These are phyloP conservation scores for Ophiobolus disseminans DNA, from an alignment of 2,329 filamentous ascomycete species.

Conservation along the genomic window DNA sequence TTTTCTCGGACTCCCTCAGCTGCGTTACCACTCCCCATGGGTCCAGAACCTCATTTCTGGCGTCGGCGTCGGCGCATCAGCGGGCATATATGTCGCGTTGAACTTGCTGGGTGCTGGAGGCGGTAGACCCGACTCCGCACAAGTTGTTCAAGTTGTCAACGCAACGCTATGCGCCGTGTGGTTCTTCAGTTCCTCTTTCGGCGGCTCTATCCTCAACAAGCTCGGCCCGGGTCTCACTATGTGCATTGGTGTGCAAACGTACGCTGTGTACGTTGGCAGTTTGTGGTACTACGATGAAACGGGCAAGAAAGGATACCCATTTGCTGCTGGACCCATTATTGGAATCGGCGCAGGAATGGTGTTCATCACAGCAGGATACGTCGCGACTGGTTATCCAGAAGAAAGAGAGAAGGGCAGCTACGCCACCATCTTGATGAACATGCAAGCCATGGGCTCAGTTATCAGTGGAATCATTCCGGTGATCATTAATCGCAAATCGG, in stretches of 20 bases:
- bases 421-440: slow-evolving; percentile 41
- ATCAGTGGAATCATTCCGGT: slow-evolving; percentile 42
- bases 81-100: slow-evolving; percentile 41
- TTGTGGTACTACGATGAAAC: slow-evolving; percentile 44
- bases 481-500: slow-evolving; percentile 38
- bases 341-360: slow-evolving; percentile 44
- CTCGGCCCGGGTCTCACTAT: slow-evolving; percentile 40
- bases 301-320: slow-evolving; percentile 40
- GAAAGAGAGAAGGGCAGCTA: slow-evolving; percentile 40
- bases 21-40: slow-evolving; percentile 41
- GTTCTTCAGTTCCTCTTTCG: slow-evolving; percentile 44
- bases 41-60: slow-evolving; percentile 41
- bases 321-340: slow-evolving; percentile 38
- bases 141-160: slow-evolving; percentile 42
- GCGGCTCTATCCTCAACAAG: slow-evolving; percentile 41
- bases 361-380: slow-evolving; percentile 41
- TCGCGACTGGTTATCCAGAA: slow-evolving; percentile 40
- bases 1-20: slow-evolving; percentile 30
- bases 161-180: slow-evolving; percentile 43
- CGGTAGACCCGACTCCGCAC: slow-evolving; percentile 36
- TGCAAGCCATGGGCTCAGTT: slow-evolving; percentile 38
- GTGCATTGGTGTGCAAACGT: slow-evolving; percentile 42
- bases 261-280: slow-evolving; percentile 41
- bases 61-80: slow-evolving; percentile 37
- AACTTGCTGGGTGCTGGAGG: slow-evolving; percentile 41